Evolutionary conservation across 345 rosid genomes (phyloP).

Genomic region (Eucalyptus cloeziana): DNA sequence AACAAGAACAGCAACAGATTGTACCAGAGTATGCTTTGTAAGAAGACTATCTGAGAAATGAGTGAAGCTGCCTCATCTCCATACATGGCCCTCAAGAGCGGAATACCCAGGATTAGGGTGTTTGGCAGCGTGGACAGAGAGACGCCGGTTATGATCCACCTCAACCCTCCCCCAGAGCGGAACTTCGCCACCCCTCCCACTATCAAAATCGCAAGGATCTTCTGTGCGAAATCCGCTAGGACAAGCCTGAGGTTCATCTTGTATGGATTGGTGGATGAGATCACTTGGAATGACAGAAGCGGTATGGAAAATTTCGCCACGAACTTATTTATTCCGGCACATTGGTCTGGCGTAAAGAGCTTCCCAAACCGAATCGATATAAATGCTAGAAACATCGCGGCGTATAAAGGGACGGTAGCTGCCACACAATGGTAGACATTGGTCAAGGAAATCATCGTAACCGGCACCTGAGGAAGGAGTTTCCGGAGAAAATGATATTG

Average conservation of each 20-base stretch:
- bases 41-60: conserved; percentile 61
- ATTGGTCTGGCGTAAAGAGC: conserved; percentile 73
- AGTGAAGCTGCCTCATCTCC: conserved; percentile 45
- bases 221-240: conserved; percentile 52
- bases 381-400: conserved; percentile 65
- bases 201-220: conserved; percentile 32
- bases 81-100: conserved; percentile 59
- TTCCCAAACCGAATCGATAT: conserved; percentile 53
- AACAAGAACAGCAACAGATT: conserved; percentile 59
- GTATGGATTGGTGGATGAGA: conserved; percentile 60
- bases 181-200: conserved; percentile 24
- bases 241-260: conserved; percentile 64
- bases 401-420: conserved; percentile 75
- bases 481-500: background rate
- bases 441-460: conserved; percentile 40
- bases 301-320: conserved; percentile 87
- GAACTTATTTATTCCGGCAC: conserved; percentile 82
- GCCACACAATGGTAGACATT: conserved; percentile 74
- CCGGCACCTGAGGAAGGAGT: background rate
- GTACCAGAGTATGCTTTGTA: conserved; percentile 85
- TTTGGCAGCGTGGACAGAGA: conserved; percentile 75
- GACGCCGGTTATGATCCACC: conserved; percentile 59
- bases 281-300: conserved; percentile 62
- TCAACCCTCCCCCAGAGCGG: conserved; percentile 36
- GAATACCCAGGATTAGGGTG: conserved; percentile 80